Evolutionary conservation across 2,329 filamentous ascomycete species (phyloP), one percentile per base, ranked within the genome.

Genomic region (Bretziella fagacearum): DNA sequence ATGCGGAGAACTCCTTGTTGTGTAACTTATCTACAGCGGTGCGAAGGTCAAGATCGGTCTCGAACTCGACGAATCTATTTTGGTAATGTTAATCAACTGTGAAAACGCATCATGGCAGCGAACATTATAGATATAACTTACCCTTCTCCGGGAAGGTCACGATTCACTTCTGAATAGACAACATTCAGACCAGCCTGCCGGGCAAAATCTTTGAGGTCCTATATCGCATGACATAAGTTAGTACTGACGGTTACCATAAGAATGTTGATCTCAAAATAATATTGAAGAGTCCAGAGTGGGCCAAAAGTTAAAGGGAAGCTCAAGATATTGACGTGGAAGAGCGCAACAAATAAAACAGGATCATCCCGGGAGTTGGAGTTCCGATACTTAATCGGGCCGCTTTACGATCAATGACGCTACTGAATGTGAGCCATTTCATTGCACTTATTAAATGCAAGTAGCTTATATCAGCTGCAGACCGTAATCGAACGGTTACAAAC

Each of bases 121-220:
- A n/a, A n/a, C n/a, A n/a, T n/a, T n/a, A n/a, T n/a, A n/a, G n/a
- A n/a, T n/a, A 27, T 35, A 27, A 36, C 41, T 18, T 39, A 48
- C 48, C 42, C 44, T 46, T 48, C 25, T 26, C 46, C 40, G 35
- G 44, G 36, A 18, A 81, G 82, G 61, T 93, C 87, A 58, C 89
- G 86, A 57, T 80, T 81, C 52, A 93, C 93, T 68, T 98, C 91
- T 54, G 87, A 95, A 64, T 94, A 98, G 59, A 98, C 91, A 55
- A 98, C 91, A 63, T 96, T 91, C 64, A 94, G 76, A 65, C 86
- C 86, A 63, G 89, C 93, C 65, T 93, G 84, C 62, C 91, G 86
- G 53, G 91, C 91, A 67, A 98, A 98, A 65, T 98, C 91, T 83
- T 98, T 98, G 47, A 98, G 79, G 66, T 98, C 91, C 91, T 98